A percentile compares a stretch with the other conserved stretches of the same genome.
Conservation (phyloP, 768 basidiomycete genomes). For the Boletus subparvulus region DNA sequence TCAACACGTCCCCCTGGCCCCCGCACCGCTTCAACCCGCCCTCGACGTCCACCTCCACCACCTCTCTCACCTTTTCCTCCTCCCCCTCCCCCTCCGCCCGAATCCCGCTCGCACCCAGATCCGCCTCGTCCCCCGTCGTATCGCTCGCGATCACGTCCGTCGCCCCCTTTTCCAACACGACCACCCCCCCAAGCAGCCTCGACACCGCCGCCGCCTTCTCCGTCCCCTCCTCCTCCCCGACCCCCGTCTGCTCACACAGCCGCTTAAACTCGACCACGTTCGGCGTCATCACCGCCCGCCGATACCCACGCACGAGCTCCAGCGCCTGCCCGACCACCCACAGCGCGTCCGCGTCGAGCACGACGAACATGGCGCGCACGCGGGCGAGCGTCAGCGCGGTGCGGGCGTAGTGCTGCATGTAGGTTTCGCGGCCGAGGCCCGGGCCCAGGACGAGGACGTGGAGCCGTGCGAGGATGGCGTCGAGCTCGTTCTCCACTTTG, state of each 20-base stretch:
- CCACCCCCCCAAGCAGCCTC: slow-evolving; percentile 76
- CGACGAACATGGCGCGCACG: slow-evolving; percentile 78
- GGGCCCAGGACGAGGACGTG: slow-evolving; percentile 95
- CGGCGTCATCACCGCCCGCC: slow-evolving; percentile 86
- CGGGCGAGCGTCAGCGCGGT: slow-evolving; percentile 74
- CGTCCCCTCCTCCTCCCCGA: slow-evolving; percentile 50
- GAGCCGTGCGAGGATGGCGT: slow-evolving; percentile 75
- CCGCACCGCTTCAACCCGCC: slow-evolving; percentile 93
- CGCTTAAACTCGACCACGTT: slow-evolving; percentile 93
- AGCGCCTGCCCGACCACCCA: slow-evolving; percentile 78
- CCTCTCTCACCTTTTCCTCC: slow-evolving; percentile 46
- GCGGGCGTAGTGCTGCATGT: slow-evolving; percentile 85
- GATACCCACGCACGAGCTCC: slow-evolving; percentile 76
- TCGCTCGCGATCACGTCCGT: slow-evolving; percentile 81
- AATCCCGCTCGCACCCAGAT: slow-evolving; percentile 44
- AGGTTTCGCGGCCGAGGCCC: slow-evolving; percentile 85
- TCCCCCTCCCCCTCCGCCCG: slow-evolving; percentile 39
- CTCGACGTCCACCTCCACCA: slow-evolving; percentile 60
- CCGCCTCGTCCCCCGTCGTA: slow-evolving; percentile 55
- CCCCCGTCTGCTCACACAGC: slow-evolving; percentile 69
- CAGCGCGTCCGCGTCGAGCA: slow-evolving; percentile 93
- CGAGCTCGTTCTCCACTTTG: slow-evolving; percentile 50
- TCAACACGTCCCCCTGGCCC: slow-evolving; percentile 93
- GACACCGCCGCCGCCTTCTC: slow-evolving; percentile 74
- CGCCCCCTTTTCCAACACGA: slow-evolving; percentile 86